These are phyloP conservation scores for Paramecium biaurelia DNA, from an alignment of 73 alveolate genomes.

Conservation along the genomic window DNA sequence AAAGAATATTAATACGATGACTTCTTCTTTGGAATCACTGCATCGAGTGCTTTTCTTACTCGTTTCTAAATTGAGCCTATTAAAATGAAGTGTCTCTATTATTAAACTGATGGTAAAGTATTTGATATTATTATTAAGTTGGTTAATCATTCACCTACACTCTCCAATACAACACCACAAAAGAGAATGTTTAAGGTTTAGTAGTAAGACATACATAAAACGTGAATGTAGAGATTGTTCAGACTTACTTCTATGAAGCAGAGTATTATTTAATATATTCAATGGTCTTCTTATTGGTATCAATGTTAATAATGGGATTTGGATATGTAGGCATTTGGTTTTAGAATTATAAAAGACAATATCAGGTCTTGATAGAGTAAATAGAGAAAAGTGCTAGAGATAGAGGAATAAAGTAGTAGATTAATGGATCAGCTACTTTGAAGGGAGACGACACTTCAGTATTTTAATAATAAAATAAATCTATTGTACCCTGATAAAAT, in stretches of 20 bases:
- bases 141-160: not conserved
- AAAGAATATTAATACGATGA: not conserved
- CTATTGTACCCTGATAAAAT: not conserved
- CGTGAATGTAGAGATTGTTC: not conserved
- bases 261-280: not conserved
- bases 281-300: not conserved
- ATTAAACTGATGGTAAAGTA: not conserved
- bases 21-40: conserved; percentile 45
- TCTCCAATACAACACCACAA: not conserved
- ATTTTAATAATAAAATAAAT: not conserved
- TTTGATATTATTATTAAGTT: not conserved
- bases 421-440: not conserved
- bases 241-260: not conserved
- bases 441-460: not conserved
- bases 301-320: not conserved
- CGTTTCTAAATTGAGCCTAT: not conserved
- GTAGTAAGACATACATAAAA: not conserved
- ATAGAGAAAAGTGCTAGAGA: not conserved
- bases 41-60: conserved; percentile 8
- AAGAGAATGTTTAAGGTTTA: not conserved
- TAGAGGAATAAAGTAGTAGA: not conserved
- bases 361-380: not conserved
- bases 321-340: not conserved
- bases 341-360: not conserved
- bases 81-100: not conserved